Percentiles rank a stretch among this genome's conserved stretches.
Conservation (phyloP, 2,329 filamentous ascomycete genomes). For the Metarhizium album region DNA sequence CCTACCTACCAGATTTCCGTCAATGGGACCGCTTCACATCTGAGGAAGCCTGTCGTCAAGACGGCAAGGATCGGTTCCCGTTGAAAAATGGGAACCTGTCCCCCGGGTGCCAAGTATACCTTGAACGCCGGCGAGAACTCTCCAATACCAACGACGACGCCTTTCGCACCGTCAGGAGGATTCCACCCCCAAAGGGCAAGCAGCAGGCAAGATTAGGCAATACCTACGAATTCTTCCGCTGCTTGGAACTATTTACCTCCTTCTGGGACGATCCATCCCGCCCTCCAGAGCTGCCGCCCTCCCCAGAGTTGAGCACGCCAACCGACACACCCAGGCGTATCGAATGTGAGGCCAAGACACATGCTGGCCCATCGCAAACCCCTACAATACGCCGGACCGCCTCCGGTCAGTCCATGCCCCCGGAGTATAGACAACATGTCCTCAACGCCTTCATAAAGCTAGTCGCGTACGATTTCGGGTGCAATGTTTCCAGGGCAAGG, state of each 20-base stretch:
- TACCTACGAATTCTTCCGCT: constrained; percentile 55
- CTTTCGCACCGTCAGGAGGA: constrained; percentile 49
- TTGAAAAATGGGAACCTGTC: constrained; percentile 43
- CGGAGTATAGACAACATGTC: constrained; percentile 46
- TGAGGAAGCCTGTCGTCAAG: constrained; percentile 38
- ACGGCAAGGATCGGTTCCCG: constrained; percentile 34
- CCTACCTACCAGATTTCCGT: constrained; percentile 41
- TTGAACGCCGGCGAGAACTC: constrained; percentile 48
- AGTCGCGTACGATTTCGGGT: constrained; percentile 55
- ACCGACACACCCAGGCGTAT: constrained; percentile 11
- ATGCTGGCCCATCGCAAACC: constrained; percentile 7
- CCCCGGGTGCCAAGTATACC: constrained; percentile 46
- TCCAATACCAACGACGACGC: constrained; percentile 45
- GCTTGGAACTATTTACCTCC: constrained; percentile 45
- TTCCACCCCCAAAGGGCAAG: constrained; percentile 43
- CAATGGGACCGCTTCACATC: constrained; percentile 38
- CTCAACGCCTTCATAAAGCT: constrained; percentile 51
- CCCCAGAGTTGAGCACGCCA: constrained; percentile 19
- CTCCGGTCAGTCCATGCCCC: constrained; percentile 44
- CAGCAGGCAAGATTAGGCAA: constrained; percentile 47
- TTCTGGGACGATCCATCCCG: constrained; percentile 53
- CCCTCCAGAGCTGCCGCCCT: constrained; percentile 19
- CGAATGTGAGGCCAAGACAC: constrained; percentile 1
- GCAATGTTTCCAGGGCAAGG: constrained; percentile 45
- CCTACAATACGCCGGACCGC: constrained; percentile 28